Conservation (phyloP, 495 filamentous ascomycete genomes). For the Thozetella sp. region DNA sequence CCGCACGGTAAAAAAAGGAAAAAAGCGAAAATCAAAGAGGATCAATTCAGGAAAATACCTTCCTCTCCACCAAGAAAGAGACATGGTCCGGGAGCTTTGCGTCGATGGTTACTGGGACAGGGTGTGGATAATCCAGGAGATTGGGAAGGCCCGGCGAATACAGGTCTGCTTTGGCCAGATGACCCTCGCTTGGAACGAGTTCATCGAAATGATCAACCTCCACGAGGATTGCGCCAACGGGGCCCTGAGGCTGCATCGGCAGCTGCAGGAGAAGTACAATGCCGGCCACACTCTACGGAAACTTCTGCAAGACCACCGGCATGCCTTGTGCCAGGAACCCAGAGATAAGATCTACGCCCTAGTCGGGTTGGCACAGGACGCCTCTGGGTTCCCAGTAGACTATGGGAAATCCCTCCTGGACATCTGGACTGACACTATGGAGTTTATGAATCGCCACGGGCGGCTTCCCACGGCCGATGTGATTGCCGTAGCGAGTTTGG, state of each 20-base stretch:
- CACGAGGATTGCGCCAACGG: background rate
- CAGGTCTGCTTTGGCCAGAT: constrained; percentile 4
- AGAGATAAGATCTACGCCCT: constrained; percentile 8
- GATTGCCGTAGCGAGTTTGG: background rate
- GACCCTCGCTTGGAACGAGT: constrained; percentile 1
- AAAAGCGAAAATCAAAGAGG: too few relatives aligned
- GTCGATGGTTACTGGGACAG: constrained; percentile 8
- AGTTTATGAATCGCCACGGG: constrained; percentile 3
- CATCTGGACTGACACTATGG: constrained; percentile 8
- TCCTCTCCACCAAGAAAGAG: background rate
- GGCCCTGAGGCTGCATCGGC: constrained; percentile 1
- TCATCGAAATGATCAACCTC: constrained; percentile 6
- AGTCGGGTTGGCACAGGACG: constrained; percentile 7
- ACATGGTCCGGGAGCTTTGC: constrained; percentile 1
- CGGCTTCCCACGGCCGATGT: background rate
- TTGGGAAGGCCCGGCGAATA: background rate
- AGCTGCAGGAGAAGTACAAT: constrained; percentile 3
- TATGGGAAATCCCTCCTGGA: constrained; percentile 9
- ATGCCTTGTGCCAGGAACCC: constrained; percentile 5
- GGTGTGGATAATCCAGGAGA: constrained; percentile 6
- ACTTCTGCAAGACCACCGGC: constrained; percentile 8
- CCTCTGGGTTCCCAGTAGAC: constrained; percentile 4
- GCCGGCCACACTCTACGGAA: constrained; percentile 3
- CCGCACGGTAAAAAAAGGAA: too few relatives aligned
- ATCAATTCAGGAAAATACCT: too few relatives aligned